Evolutionary conservation across 2,329 filamentous ascomycete genomes (phyloP).

Genomic region (Chaetomiaceae sp.): DNA sequence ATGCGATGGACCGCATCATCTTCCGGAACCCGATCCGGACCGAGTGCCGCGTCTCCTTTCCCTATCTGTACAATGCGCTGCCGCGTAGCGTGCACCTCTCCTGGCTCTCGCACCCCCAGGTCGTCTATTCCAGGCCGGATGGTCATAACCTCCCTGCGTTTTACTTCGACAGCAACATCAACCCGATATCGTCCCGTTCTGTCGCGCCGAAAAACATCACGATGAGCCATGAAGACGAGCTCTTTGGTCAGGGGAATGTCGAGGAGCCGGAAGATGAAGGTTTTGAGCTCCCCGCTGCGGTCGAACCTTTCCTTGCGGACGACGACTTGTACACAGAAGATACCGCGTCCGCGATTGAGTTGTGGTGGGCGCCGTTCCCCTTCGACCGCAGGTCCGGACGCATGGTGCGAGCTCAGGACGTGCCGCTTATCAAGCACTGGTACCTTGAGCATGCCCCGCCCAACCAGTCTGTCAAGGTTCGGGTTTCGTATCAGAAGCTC

Average conservation of each 20-base stretch:
- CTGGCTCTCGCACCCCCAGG: constrained; percentile 90
- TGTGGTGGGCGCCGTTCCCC: constrained; percentile 98
- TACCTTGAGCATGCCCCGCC: constrained; percentile 93
- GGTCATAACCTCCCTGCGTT: constrained; percentile 88
- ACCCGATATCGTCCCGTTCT: constrained; percentile 91
- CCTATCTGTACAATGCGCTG: constrained; percentile 92
- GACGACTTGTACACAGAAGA: constrained; percentile 85
- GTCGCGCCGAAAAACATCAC: constrained; percentile 93
- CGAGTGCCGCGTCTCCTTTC: constrained; percentile 90
- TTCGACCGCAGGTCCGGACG: constrained; percentile 90
- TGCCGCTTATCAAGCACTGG: constrained; percentile 95
- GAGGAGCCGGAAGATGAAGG: constrained; percentile 70
- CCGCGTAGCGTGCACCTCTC: constrained; percentile 88
- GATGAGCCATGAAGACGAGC: constrained; percentile 83
- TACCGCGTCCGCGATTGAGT: constrained; percentile 80
- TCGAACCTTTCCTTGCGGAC: constrained; percentile 84
- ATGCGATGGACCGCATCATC: constrained; percentile 98
- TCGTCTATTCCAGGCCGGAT: constrained; percentile 83
- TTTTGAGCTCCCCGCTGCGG: constrained; percentile 72
- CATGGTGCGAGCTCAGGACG: constrained; percentile 96
- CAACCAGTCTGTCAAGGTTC: constrained; percentile 85
- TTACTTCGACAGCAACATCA: constrained; percentile 96
- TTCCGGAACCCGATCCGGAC: constrained; percentile 93
- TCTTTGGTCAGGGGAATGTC: constrained; percentile 77
- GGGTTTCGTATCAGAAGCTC: constrained; percentile 96